These are phyloP conservation scores for Agrocybe chaxingu DNA, from an alignment of 768 basidiomycete genomes.

Conservation along the genomic window DNA sequence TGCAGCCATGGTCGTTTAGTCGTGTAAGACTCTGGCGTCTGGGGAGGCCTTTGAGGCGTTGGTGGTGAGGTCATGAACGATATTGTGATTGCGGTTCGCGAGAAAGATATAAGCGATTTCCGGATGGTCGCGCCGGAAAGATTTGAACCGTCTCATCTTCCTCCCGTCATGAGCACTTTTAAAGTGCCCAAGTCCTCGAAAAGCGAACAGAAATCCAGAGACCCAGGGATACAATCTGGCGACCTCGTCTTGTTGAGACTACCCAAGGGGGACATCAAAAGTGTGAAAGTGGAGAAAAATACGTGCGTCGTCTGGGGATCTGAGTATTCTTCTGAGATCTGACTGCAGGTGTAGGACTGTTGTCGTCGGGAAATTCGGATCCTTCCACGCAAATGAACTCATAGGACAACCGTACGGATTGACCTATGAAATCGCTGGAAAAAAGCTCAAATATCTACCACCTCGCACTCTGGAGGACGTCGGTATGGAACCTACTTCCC, in stretches of 20 bases:
- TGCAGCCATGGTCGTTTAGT: conserved; percentile 9
- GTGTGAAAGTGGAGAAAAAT: conserved; percentile 69
- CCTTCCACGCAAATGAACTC: conserved; percentile 75
- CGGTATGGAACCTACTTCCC: conserved; percentile 39
- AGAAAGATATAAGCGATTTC: not conserved
- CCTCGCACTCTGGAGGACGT: conserved; percentile 73
- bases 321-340: not conserved
- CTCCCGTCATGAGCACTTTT: conserved; percentile 21
- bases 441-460: conserved; percentile 60
- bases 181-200: conserved; percentile 15
- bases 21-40: not conserved
- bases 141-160: conserved; percentile 3
- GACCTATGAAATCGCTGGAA: conserved; percentile 80
- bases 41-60: not conserved
- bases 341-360: conserved; percentile 47
- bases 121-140: conserved; percentile 3
- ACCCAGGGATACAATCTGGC: conserved; percentile 52
- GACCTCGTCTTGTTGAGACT: conserved; percentile 77
- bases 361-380: conserved; percentile 81
- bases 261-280: conserved; percentile 77
- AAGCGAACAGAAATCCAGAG: conserved; percentile 17
- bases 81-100: conserved; percentile 10
- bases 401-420: conserved; percentile 84
- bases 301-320: conserved; percentile 44
- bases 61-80: conserved; percentile 7